A percentile compares a stretch with the other conserved stretches of the same genome.
These are phyloP conservation scores for Fennellomyces sp. DNA, from an alignment of 371 early-diverging fungal species.

Conservation along the genomic window DNA sequence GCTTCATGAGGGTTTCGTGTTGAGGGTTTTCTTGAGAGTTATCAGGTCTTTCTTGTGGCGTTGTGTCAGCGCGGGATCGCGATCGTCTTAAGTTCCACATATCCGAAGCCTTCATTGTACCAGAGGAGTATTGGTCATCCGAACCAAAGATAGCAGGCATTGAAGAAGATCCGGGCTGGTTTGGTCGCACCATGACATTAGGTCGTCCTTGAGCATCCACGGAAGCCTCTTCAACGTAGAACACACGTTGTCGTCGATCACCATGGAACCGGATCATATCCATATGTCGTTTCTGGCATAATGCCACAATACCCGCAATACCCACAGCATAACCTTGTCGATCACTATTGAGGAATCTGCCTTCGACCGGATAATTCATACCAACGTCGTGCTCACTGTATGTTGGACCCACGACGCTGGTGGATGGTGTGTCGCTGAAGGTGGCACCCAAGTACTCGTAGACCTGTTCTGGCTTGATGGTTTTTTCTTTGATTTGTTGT, in stretches of 20 bases:
- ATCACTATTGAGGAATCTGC: slow-evolving; percentile 64
- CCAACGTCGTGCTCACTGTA: slow-evolving; percentile 37
- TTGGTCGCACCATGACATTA: slow-evolving; percentile 42
- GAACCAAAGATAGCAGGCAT: slow-evolving; percentile 9
- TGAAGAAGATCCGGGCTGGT: background rate
- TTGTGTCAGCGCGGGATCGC: background rate
- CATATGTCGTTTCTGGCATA: slow-evolving; percentile 39
- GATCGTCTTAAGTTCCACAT: slow-evolving; percentile 13
- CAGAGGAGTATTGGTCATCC: background rate
- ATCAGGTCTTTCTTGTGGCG: background rate
- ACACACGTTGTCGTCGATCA: slow-evolving; percentile 52
- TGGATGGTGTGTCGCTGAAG: slow-evolving; percentile 14
- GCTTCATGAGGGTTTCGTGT: slow-evolving; percentile 16
- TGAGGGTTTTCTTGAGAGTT: slow-evolving; percentile 20
- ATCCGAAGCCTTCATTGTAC: slow-evolving; percentile 21
- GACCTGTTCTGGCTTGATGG: slow-evolving; percentile 35
- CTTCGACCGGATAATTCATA: slow-evolving; percentile 53
- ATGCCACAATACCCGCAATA: slow-evolving; percentile 69
- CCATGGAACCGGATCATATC: slow-evolving; percentile 24
- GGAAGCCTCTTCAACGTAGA: slow-evolving; percentile 67
- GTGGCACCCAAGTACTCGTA: slow-evolving; percentile 28
- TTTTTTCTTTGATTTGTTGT: slow-evolving; percentile 40
- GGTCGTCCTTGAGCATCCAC: slow-evolving; percentile 69
- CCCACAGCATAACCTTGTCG: slow-evolving; percentile 59
- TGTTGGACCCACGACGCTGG: slow-evolving; percentile 35